These are phyloP conservation scores for Kodamaea sp. DNA, from an alignment of 1,139 yeast species.

Conservation along the genomic window DNA sequence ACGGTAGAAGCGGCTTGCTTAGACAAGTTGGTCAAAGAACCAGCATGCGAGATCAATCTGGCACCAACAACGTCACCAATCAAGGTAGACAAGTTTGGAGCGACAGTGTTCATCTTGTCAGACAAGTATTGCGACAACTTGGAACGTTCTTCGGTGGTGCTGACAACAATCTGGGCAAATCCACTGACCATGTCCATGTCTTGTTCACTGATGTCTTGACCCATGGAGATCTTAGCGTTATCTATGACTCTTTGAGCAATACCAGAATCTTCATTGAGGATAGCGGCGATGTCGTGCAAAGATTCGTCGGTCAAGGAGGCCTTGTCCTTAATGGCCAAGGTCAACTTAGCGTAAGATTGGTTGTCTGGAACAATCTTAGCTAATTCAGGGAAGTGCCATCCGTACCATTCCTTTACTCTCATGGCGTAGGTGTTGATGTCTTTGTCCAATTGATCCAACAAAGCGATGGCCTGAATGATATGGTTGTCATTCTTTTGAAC, in stretches of 20 bases:
- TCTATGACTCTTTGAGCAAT: constrained; percentile 88
- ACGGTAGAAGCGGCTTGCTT: constrained; percentile 99
- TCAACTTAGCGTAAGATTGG: constrained; percentile 81
- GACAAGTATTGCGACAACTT: constrained; percentile 84
- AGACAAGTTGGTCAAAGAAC: constrained; percentile 89
- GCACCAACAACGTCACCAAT: constrained; percentile 99
- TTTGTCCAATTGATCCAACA: constrained; percentile 94
- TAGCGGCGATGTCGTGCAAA: constrained; percentile 84
- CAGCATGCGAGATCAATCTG: constrained; percentile 95
- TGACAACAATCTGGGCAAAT: constrained; percentile 93
- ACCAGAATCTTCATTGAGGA: constrained; percentile 91
- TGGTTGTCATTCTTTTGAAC: constrained; percentile 99
- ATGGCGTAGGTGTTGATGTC: constrained; percentile 96
- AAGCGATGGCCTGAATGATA: constrained; percentile 96
- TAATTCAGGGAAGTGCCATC: constrained; percentile 99
- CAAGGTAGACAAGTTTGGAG: constrained; percentile 93
- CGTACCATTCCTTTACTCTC: constrained; percentile 99
- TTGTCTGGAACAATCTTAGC: constrained; percentile 94
- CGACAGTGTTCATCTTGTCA: constrained; percentile 96
- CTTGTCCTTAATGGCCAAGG: constrained; percentile 84
- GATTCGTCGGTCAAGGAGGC: constrained; percentile 79
- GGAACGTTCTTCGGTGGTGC: constrained; percentile 89
- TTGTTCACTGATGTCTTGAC: constrained; percentile 93
- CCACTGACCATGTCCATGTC: constrained; percentile 89
- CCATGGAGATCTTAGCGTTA: constrained; percentile 93